Conservation (phyloP, 148 eudicot species). For the Camellia granthamiana region DNA sequence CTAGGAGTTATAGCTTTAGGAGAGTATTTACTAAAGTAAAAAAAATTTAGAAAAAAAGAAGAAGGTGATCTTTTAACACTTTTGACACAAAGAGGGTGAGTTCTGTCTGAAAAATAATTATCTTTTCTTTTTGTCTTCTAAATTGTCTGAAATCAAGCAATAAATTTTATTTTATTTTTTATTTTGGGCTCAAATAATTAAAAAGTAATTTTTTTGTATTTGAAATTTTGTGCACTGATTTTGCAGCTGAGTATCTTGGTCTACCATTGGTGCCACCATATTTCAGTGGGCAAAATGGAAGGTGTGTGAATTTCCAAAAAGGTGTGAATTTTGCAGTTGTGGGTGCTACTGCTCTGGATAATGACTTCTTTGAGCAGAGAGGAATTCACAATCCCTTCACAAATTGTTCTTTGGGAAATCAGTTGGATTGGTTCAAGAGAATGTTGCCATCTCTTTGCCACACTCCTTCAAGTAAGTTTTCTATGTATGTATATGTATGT, state of each 20-base stretch:
- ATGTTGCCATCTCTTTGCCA: conserved; percentile 21
- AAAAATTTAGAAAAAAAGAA: no score
- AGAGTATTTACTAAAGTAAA: no score
- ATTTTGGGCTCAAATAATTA: no score
- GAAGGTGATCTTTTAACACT: no score
- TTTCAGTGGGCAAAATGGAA: conserved; percentile 15
- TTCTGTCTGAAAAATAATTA: no score
- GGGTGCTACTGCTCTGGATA: conserved; percentile 37
- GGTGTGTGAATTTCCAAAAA: conserved; percentile 25
- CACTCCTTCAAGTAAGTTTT: conserved; percentile 19
- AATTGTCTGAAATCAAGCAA: no score
- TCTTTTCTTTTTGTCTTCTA: no score
- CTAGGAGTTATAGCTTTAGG: no score
- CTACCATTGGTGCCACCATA: conserved; percentile 35
- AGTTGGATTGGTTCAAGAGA: conserved; percentile 40
- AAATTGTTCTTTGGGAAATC: conserved; percentile 28
- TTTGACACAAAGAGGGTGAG: no score
- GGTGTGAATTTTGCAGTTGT: conserved; percentile 49
- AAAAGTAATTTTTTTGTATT: no score
- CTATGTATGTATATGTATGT: not conserved
- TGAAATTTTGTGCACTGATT: not conserved
- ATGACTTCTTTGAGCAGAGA: conserved; percentile 10
- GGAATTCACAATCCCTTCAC: conserved; percentile 18
- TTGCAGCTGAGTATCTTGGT: conserved; percentile 33
- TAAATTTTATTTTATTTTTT: no score